phyloP scores from a whole-genome alignment of 257 asterid genomes.

The Plantago elongata region DNA sequence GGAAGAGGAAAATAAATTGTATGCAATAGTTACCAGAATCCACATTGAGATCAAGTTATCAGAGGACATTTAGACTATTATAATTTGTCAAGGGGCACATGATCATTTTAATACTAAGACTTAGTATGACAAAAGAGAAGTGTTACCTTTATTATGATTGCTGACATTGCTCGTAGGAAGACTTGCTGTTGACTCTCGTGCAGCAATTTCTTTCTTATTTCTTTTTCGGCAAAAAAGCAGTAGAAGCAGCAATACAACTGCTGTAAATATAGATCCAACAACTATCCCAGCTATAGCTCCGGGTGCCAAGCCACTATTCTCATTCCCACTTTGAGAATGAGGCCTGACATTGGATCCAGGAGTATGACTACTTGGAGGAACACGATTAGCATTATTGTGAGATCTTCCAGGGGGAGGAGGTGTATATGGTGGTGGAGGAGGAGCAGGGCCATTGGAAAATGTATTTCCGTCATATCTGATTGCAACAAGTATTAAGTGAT shows the following conservation, averaged over 20 bases:
- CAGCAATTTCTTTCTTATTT: slow-evolving; percentile 63
- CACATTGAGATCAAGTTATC: no score
- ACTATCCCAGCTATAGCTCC: slow-evolving; percentile 81
- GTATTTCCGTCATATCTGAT: slow-evolving; percentile 76
- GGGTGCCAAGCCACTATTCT: slow-evolving; percentile 53
- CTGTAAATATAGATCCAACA: slow-evolving; percentile 60
- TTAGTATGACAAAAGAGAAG: slow-evolving; percentile 6
- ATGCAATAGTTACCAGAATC: slow-evolving; percentile 11
- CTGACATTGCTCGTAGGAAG: slow-evolving; percentile 41
- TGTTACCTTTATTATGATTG: slow-evolving; percentile 45
- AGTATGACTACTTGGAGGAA: slow-evolving; percentile 45
- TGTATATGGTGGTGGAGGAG: slow-evolving; percentile 85
- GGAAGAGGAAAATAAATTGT: slow-evolving; percentile 11
- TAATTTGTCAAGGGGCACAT: no score
- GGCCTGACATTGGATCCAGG: slow-evolving; percentile 39
- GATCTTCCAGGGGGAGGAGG: slow-evolving; percentile 86
- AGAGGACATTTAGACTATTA: no score
- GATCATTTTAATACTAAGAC: not conserved
- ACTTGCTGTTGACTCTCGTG: slow-evolving; percentile 64
- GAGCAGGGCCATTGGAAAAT: slow-evolving; percentile 84
- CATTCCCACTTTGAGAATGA: slow-evolving; percentile 34
- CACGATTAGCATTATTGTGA: slow-evolving; percentile 29
- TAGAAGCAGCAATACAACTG: slow-evolving; percentile 43
- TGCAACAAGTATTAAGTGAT: slow-evolving; percentile 6
- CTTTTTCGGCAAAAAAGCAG: slow-evolving; percentile 60